Evolutionary conservation across 2,329 filamentous ascomycete species (phyloP).

Genomic region (Fusarium sterilihyphosum): DNA sequence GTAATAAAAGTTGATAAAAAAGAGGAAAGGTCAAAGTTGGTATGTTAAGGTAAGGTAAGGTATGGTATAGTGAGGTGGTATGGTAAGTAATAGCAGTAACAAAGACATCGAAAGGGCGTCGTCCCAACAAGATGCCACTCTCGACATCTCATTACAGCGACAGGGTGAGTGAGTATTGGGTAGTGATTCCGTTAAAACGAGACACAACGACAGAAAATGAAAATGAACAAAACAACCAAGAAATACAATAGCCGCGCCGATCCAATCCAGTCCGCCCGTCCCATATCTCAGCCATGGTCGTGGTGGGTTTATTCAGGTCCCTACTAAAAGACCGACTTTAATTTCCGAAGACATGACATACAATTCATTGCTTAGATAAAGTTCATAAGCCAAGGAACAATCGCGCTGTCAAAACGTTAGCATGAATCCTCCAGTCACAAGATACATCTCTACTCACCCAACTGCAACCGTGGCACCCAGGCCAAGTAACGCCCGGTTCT

Average conservation of each 20-base stretch:
- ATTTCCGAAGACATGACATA: constrained; percentile 36
- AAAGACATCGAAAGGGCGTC: constrained; percentile 1
- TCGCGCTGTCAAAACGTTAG: constrained; percentile 49
- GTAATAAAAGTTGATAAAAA: constrained; percentile 23
- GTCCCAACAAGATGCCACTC: constrained; percentile 7
- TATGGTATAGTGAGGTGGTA: constrained; percentile 32
- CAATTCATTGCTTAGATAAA: constrained; percentile 53
- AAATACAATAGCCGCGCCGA: constrained; percentile 42
- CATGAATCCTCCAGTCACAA: not conserved
- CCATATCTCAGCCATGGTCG: constrained; percentile 37
- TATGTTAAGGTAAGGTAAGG: not conserved
- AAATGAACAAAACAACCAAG: constrained; percentile 31
- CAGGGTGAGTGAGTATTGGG: constrained; percentile 18
- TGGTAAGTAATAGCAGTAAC: constrained; percentile 16
- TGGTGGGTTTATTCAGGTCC: constrained; percentile 21
- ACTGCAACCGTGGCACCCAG: constrained; percentile 87
- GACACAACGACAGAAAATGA: constrained; percentile 28
- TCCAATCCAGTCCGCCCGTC: constrained; percentile 43
- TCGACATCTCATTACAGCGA: constrained; percentile 23
- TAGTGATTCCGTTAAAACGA: constrained; percentile 33
- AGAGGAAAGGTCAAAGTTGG: not conserved
- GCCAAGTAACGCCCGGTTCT: constrained; percentile 85
- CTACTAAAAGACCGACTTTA: constrained; percentile 9
- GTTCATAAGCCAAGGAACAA: constrained; percentile 63
- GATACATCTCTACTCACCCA: constrained; percentile 72